Evolutionary conservation across 2,329 filamentous ascomycete genomes (phyloP).

Genomic region (Aspergillus vadensis): DNA sequence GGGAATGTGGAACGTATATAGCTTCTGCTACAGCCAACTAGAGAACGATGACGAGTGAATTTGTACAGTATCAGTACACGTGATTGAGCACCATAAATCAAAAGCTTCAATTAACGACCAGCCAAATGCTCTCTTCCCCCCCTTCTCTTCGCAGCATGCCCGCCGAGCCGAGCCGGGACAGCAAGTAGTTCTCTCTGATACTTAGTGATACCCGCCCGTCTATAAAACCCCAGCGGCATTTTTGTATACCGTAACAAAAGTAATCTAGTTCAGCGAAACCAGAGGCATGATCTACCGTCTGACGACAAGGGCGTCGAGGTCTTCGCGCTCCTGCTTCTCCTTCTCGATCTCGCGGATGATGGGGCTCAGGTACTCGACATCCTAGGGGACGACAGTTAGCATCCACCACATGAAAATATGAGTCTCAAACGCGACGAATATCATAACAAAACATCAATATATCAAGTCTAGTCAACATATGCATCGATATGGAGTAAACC

Average conservation of each 20-base stretch:
- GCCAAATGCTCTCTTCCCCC: constrained; percentile 20
- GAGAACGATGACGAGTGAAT: constrained; percentile 37
- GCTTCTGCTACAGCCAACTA: background rate
- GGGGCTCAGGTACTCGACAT: constrained; percentile 65
- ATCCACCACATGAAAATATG: background rate
- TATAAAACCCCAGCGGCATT: constrained; percentile 17
- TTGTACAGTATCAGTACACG: constrained; percentile 47
- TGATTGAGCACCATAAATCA: constrained; percentile 27
- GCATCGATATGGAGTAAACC: constrained; percentile 2
- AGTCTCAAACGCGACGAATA: background rate
- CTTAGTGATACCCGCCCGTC: constrained; percentile 19
- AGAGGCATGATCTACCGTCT: constrained; percentile 44
- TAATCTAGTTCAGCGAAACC: constrained; percentile 15
- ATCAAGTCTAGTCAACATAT: background rate
- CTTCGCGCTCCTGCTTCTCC: constrained; percentile 66
- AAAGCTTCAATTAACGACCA: constrained; percentile 26
- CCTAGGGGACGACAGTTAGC: constrained; percentile 48
- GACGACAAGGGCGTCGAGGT: constrained; percentile 68
- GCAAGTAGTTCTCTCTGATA: constrained; percentile 24
- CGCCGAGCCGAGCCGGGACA: constrained; percentile 21
- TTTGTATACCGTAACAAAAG: constrained; percentile 23
- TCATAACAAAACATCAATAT: background rate
- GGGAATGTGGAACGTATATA: background rate
- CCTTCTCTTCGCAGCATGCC: constrained; percentile 18
- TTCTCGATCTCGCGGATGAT: constrained; percentile 70